Percentiles rank a stretch among this genome's conserved stretches.
Evolutionary conservation across 1,139 yeast genomes (phyloP).

Genomic region (Yamadazyma diospyri): DNA sequence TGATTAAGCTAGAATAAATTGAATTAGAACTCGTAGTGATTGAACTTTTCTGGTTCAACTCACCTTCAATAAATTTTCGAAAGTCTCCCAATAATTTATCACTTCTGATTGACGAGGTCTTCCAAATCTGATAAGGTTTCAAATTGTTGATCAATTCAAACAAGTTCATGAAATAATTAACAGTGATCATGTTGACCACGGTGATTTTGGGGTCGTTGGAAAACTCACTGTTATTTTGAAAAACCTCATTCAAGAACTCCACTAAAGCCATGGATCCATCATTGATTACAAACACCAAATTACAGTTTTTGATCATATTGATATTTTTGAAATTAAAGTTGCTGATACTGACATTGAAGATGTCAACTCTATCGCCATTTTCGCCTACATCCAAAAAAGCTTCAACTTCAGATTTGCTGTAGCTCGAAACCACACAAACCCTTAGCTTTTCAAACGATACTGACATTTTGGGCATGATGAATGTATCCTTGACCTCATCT

Average conservation of each 20-base stretch:
- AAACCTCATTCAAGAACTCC: slow-evolving; percentile 20
- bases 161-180: slow-evolving; percentile 38
- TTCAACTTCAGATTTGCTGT: slow-evolving; percentile 16
- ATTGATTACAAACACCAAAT: slow-evolving; percentile 36
- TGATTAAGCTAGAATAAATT: slow-evolving; percentile 24
- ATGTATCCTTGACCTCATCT: slow-evolving; percentile 30
- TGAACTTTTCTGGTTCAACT: slow-evolving; percentile 11
- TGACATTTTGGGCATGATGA: slow-evolving; percentile 35
- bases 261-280: slow-evolving; percentile 35
- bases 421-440: slow-evolving; percentile 4
- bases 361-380: no score
- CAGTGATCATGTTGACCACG: slow-evolving; percentile 39
- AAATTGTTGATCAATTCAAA: slow-evolving; percentile 33
- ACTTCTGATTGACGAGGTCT: slow-evolving; percentile 31
- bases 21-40: slow-evolving; percentile 6
- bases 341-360: slow-evolving; percentile 15
- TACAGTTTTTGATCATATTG: slow-evolving; percentile 18
- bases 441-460: slow-evolving; percentile 7
- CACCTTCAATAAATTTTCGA: slow-evolving; percentile 26
- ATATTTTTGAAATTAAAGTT: slow-evolving; percentile 16
- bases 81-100: slow-evolving; percentile 14
- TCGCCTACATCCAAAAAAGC: slow-evolving; percentile 10
- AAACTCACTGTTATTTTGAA: neutral
- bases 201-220: slow-evolving; percentile 26
- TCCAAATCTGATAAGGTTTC: slow-evolving; percentile 42